Percentiles rank a stretch among this genome's conserved stretches.
Evolutionary conservation across 352 stramenopile genomes (phyloP).

Genomic region (Globisporangium uncinulatum): DNA sequence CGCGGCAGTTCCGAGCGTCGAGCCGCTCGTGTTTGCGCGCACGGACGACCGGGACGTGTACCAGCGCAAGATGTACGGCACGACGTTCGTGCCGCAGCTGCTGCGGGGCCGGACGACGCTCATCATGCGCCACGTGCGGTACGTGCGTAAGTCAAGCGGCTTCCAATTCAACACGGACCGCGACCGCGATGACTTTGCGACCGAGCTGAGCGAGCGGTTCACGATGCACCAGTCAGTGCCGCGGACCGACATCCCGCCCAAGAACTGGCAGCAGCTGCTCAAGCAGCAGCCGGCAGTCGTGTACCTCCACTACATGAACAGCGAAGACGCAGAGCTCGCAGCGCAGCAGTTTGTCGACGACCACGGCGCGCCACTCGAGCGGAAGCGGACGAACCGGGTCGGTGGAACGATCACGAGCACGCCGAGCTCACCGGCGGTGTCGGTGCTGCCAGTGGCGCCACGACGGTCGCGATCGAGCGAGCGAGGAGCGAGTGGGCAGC

Average conservation of each 20-base stretch:
- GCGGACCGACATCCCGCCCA: slow-evolving; percentile 41
- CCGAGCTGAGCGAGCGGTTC: slow-evolving; percentile 38
- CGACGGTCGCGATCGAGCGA: slow-evolving; percentile 34
- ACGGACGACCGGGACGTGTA: slow-evolving; percentile 39
- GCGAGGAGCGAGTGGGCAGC: slow-evolving; percentile 6
- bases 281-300: slow-evolving; percentile 25
- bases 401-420: slow-evolving; percentile 21
- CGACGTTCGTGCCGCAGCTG: slow-evolving; percentile 39
- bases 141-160: slow-evolving; percentile 50
- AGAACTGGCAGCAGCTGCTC: slow-evolving; percentile 49
- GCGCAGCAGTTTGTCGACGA: slow-evolving; percentile 38
- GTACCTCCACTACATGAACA: slow-evolving; percentile 51
- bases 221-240: slow-evolving; percentile 42
- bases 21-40: slow-evolving; percentile 32
- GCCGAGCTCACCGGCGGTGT: slow-evolving; percentile 15
- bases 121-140: slow-evolving; percentile 39
- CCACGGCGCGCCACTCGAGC: slow-evolving; percentile 26
- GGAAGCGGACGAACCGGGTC: slow-evolving; percentile 31
- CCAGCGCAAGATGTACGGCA: slow-evolving; percentile 49
- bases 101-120: slow-evolving; percentile 34
- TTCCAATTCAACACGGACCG: slow-evolving; percentile 58
- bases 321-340: slow-evolving; percentile 38
- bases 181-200: slow-evolving; percentile 45
- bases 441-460: slow-evolving; percentile 6
- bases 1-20: slow-evolving; percentile 25